Base-by-base conservation (phyloP, 1,284 basidiomycete genomes). In the Singerocomus inundabilis region DNA sequence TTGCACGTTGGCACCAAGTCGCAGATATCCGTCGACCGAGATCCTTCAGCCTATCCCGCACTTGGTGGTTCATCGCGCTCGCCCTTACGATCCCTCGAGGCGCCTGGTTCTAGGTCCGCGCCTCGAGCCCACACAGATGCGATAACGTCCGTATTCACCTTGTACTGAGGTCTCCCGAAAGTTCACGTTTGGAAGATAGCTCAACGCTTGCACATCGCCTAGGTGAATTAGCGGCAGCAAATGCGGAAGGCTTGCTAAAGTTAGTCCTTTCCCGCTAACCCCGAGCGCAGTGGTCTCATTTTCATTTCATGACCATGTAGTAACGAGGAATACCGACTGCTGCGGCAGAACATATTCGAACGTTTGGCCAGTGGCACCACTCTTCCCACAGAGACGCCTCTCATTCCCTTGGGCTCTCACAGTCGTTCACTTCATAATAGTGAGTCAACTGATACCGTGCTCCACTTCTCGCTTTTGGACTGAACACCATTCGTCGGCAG, bases 331-430 rank as follows among this genome's bases (percentile, higher is more conserved):
- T 89, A 89, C 63, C 82, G 87, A 46, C 67, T 88, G 37, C 74
- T 90, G 9, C 81, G 87, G 32, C 85, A 88, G 64, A 86, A 82
- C 60, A 70, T 90, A 37, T 90, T 90, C 55, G 85, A 89, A 60
- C 79, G 86, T 48, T 80, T 87, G 56, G 76, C 85, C 15, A 78
- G 72, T 52, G 77, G 70, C 54, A 72, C 79, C 28, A 59, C 72
- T 7, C 72, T 86, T 16, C 85, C 86, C 16, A 71, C 75, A 37
- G 86, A 89, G 65, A 62, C 66, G 12, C 73, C 84, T 21, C 62
- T 87, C 36, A 80, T 88, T 41, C 82, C 83, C 36, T 72, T 57
- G 66, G 64, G 49, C 32, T 52, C 64, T 51, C 61, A 57, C 44
- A 56, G 10, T 42, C 55, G 43, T 43, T 57, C 48, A 12, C 46